These are phyloP conservation scores for Penicillium ucsense DNA, from an alignment of 495 filamentous ascomycete genomes.

Conservation along the genomic window DNA sequence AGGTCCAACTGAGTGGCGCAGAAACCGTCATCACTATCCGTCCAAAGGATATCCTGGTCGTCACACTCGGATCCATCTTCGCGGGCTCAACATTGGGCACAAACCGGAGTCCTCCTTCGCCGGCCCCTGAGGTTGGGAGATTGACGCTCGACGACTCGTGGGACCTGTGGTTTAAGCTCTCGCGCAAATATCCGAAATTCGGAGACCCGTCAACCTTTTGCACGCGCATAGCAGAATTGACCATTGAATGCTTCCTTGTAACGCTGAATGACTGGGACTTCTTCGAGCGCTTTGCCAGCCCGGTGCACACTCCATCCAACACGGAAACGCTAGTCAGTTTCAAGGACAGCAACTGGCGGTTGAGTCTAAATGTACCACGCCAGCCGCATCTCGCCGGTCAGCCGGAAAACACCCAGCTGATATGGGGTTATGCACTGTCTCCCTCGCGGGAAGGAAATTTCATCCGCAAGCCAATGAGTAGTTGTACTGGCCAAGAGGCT, in stretches of 20 bases:
- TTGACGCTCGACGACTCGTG: constrained; percentile 4
- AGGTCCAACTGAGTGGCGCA: background rate
- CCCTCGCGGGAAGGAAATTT: constrained; percentile 21
- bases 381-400: constrained; percentile 32
- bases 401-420: constrained; percentile 16
- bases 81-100: background rate
- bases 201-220: constrained; percentile 35
- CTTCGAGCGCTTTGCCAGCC: constrained; percentile 6
- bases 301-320: background rate
- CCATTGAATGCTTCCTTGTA: constrained; percentile 30
- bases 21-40: background rate
- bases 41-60: background rate
- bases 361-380: background rate
- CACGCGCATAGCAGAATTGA: constrained; percentile 22
- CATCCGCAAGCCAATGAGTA: constrained; percentile 30
- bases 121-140: background rate
- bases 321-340: background rate
- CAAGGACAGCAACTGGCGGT: background rate
- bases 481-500: constrained; percentile 32
- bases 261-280: constrained; percentile 25
- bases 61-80: background rate
- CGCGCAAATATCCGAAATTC: constrained; percentile 17
- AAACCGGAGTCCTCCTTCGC: background rate
- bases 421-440: constrained; percentile 33
- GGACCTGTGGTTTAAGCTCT: constrained; percentile 22